Evolutionary conservation across 1,139 yeast genomes (phyloP).

Genomic region (Kurtzmaniella quercitrusa): DNA sequence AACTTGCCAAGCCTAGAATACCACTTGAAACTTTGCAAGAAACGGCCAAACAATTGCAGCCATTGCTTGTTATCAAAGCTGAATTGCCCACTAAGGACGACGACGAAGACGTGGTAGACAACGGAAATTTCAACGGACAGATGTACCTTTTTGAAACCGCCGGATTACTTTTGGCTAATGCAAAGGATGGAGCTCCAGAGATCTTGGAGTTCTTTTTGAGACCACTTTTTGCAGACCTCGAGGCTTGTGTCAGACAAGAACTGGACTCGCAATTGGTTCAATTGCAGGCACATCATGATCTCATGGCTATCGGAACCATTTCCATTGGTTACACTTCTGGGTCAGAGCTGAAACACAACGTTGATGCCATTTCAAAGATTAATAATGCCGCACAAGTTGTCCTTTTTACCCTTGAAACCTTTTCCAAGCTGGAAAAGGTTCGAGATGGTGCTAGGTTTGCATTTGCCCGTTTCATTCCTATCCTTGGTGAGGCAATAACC

Average conservation of each 20-base stretch:
- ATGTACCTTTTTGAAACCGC: slow-evolving; percentile 78
- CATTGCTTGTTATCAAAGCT: slow-evolving; percentile 59
- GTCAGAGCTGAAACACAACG: slow-evolving; percentile 17
- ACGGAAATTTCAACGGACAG: slow-evolving; percentile 72
- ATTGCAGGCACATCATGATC: slow-evolving; percentile 77
- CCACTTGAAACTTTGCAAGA: slow-evolving; percentile 43
- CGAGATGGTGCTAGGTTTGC: slow-evolving; percentile 87
- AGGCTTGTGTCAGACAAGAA: slow-evolving; percentile 45
- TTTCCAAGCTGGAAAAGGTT: slow-evolving; percentile 61
- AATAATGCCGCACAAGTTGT: slow-evolving; percentile 78
- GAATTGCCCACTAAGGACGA: slow-evolving; percentile 50
- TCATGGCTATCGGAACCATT: slow-evolving; percentile 87
- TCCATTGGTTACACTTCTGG: slow-evolving; percentile 57
- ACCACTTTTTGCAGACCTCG: slow-evolving; percentile 76
- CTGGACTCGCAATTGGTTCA: slow-evolving; percentile 28
- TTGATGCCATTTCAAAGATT: slow-evolving; percentile 48
- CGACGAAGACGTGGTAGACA: slow-evolving; percentile 50
- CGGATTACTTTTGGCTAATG: slow-evolving; percentile 47
- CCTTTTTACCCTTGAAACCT: slow-evolving; percentile 73
- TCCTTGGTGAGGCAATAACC: slow-evolving; percentile 46
- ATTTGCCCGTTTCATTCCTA: slow-evolving; percentile 79
- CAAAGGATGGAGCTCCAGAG: slow-evolving; percentile 33
- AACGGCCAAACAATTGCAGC: slow-evolving; percentile 38
- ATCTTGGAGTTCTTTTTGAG: slow-evolving; percentile 62
- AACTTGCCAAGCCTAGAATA: slow-evolving; percentile 61